phyloP scores from a whole-genome alignment of 768 basidiomycete species.

The Polyporus arcularius region DNA sequence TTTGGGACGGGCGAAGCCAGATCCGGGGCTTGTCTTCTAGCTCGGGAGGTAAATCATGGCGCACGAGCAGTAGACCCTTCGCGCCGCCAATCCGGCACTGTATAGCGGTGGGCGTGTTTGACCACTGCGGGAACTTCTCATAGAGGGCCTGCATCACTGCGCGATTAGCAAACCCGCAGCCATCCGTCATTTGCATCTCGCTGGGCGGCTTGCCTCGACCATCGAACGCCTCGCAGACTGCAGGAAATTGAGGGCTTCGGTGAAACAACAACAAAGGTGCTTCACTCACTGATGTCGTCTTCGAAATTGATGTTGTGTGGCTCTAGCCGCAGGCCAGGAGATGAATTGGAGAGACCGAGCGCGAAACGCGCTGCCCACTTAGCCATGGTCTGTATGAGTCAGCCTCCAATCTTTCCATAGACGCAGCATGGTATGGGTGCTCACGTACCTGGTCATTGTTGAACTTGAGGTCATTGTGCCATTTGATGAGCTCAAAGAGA shows the following conservation, averaged over 20 bases:
- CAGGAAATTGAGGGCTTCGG: no score
- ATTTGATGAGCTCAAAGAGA: slow-evolving; percentile 51
- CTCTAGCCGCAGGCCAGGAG: slow-evolving; percentile 51
- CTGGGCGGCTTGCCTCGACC: slow-evolving; percentile 25
- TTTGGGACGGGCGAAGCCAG: slow-evolving; percentile 34
- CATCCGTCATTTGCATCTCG: slow-evolving; percentile 61
- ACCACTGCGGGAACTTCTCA: slow-evolving; percentile 22
- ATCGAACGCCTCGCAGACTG: slow-evolving; percentile 29
- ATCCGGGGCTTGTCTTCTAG: slow-evolving; percentile 17
- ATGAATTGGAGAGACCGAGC: slow-evolving; percentile 63
- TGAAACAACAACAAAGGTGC: no score
- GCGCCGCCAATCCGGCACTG: slow-evolving; percentile 32
- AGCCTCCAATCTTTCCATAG: not conserved
- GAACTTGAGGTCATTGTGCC: slow-evolving; percentile 51
- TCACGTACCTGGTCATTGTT: slow-evolving; percentile 53
- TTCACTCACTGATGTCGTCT: slow-evolving; percentile 54
- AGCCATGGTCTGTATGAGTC: slow-evolving; percentile 52
- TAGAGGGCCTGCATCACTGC: slow-evolving; percentile 40
- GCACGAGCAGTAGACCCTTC: slow-evolving; percentile 33
- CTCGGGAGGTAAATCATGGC: slow-evolving; percentile 21
- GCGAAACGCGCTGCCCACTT: slow-evolving; percentile 69
- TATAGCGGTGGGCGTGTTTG: slow-evolving; percentile 28
- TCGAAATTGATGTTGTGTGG: slow-evolving; percentile 38
- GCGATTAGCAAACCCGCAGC: slow-evolving; percentile 70
- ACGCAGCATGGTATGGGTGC: not conserved